Evolutionary conservation across 2,329 filamentous ascomycete genomes (phyloP), one percentile per base, ranked within the genome.

Genomic region (Tolypocladium capitatum): DNA sequence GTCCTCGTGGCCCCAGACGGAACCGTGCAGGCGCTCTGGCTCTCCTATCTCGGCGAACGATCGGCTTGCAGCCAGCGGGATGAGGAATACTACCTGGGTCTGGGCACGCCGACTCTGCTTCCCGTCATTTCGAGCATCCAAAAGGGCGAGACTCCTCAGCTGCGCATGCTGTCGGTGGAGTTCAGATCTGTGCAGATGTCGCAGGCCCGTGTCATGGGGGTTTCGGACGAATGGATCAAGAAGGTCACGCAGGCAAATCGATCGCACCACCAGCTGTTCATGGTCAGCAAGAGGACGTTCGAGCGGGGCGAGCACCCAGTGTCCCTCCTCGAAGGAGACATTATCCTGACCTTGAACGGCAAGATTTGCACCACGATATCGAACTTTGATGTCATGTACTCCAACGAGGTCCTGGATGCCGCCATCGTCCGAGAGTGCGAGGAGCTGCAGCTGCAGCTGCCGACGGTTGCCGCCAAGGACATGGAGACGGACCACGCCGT

Each of bases 331-430:
- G 94, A 98, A 68, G 89, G 90, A 45, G 92, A 98, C 61, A 84
- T 98, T 46, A 81, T 98, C 49, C 76, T 98, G 50, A 94, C 87
- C 0, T 71, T 98, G 43, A 96, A 97, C 63, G 86, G 78, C 56
- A 86, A 91, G 60, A 81, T 97, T 52, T 91, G 97, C 66, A 98
- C 94, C 1, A 83, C 87, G 44, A 89, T 96, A 48, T 85, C 84
- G 0, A 89, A 98, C 65, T 77, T 98, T 40, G 92, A 98, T 63
- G 75, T 96, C 55, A 97, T 97, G 92, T 98, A 98, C 68, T 83
- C 85, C 56, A 81, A 94, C 60, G 83, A 91, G 50, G 65, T 78
- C 31, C 77, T 98, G 2, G 85, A 94, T 55, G 90, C 89, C 3
- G 75, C 90, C 49, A 84, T 98, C 54, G 82, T 98, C 24, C 84